Conservation (phyloP, 78 protist species). For the Acrasis kona region DNA sequence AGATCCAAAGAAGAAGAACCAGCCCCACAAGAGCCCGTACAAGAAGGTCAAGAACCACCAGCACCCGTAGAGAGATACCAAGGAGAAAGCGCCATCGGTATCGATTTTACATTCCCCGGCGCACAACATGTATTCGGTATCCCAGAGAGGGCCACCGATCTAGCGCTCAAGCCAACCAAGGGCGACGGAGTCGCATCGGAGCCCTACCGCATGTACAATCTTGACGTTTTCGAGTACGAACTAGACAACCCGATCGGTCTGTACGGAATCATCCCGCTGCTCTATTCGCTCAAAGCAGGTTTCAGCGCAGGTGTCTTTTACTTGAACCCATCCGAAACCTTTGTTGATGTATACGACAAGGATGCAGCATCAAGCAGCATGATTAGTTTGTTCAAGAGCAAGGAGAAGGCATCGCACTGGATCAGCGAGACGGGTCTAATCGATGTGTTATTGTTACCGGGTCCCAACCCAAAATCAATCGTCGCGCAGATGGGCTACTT, state of each 20-base stretch:
- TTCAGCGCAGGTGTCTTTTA: conserved; percentile 43
- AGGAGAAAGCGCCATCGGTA: background rate
- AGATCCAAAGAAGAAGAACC: background rate
- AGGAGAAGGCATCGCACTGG: conserved; percentile 61
- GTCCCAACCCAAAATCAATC: conserved; percentile 54
- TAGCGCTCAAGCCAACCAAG: conserved; percentile 47
- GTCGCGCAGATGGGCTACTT: conserved; percentile 56
- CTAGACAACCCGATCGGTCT: conserved; percentile 77
- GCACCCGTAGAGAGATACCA: background rate
- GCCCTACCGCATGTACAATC: conserved; percentile 89
- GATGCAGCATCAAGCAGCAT: too few relatives aligned
- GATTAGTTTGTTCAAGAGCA: too few relatives aligned
- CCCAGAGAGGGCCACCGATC: conserved; percentile 75
- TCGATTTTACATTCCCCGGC: conserved; percentile 37
- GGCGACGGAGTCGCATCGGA: conserved; percentile 16
- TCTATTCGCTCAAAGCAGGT: conserved; percentile 57
- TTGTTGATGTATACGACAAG: conserved; percentile 69
- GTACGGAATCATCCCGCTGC: conserved; percentile 90
- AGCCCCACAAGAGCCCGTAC: background rate
- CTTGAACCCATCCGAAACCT: conserved; percentile 92
- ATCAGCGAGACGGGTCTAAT: conserved; percentile 73
- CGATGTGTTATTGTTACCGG: conserved; percentile 82
- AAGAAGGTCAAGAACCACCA: background rate
- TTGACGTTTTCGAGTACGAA: conserved; percentile 92
- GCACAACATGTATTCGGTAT: conserved; percentile 70